Evolutionary conservation across 768 basidiomycete genomes (phyloP), one percentile per base, ranked within the genome.

Genomic region (Nidularia pulvinata): DNA sequence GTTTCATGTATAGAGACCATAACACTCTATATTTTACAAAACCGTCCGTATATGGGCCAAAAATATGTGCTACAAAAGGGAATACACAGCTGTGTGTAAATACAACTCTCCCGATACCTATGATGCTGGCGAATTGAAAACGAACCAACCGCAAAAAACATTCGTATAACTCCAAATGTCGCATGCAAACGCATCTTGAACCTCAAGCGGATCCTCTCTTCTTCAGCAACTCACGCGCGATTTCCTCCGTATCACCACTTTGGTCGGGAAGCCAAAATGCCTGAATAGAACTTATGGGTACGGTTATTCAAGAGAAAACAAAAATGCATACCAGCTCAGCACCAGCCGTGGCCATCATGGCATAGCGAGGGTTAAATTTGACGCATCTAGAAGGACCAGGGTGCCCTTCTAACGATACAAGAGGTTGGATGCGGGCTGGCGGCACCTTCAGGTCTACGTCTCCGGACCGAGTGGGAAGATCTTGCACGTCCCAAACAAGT

Each of bases 301-400:
- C 52, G 4, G 47, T 53, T 33, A 5, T 5, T 32, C 6, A 33
- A 43, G 19, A 25, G 49, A 33, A n/a, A 46, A 53, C 46, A 48
- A 25, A 57, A 39, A 57, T 50, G 14, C 7, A 69, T 59, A 95
- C 95, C 74, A 97, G 65, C 65, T 95, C 93, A 55, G 83, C 77
- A 14, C 93, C 93, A 30, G 91, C 93, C 9, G 84, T 84, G 54
- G 83, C 86, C 78, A 98, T 79, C 93, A 98, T 96, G 33, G 88
- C 88, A 55, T 82, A 79, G 53, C 91, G 83, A 6, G 95, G 95
- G 66, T 97, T 98, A 67, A 95, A 96, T 61, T 78, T 84, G 2
- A 97, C 91, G 54, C 92, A 94, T 64, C 97, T 77, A 22, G 87
- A 82, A 33, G 92, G 88, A 4, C 91, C 91, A 1, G 86, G 84